Evolutionary conservation across 176 grass and related monocot genomes (phyloP), one percentile per base, ranked within the genome.

Genomic region (Luzula sylvatica): DNA sequence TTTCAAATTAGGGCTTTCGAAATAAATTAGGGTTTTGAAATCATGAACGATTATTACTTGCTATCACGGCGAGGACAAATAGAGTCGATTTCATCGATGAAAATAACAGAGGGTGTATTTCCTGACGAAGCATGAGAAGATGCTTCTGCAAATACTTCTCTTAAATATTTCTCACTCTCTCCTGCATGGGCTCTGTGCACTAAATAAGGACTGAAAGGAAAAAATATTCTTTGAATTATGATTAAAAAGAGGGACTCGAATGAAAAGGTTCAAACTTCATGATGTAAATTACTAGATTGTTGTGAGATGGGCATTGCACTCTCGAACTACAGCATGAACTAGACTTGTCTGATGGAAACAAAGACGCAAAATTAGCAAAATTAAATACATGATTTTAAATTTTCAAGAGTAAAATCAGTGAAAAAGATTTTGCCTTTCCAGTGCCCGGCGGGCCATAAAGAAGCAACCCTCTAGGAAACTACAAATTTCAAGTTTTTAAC

Each of bases 391-490:
- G 52, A 27, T 32, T 24, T 14, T 39, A 67, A n/a, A 9, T 26
- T 25, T 9, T 46, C 11, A 27, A 13, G 18, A 23, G 15, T 69
- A 15, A 9, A 11, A 28, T 53, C 16, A 25, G 20, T 25, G 26
- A 68, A 58, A 44, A 35, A 9, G 41, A n/a, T 7, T 17, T n/a
- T 64, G 89, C 90, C 90, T 96, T 96, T 71, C 90, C 90, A 0
- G 90, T 88, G 23, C 90, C 90, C 3, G 84, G 84, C 1, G 80
- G 80, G 3, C 90, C 90, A 55, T 88, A 69, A 53, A 96, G 84
- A 70, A 96, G 77, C 67, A 96, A 79, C 14, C 90, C 90, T 83
- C 75, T 86, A 11, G 81, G 84, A 77, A 77, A 89, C 81, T 96
- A 70, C 26, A 60, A 17, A 66, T 58, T 2, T n/a, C 46, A 68